Evolutionary conservation across 2,329 filamentous ascomycete species (phyloP).

Genomic region (Apiospora aurea): DNA sequence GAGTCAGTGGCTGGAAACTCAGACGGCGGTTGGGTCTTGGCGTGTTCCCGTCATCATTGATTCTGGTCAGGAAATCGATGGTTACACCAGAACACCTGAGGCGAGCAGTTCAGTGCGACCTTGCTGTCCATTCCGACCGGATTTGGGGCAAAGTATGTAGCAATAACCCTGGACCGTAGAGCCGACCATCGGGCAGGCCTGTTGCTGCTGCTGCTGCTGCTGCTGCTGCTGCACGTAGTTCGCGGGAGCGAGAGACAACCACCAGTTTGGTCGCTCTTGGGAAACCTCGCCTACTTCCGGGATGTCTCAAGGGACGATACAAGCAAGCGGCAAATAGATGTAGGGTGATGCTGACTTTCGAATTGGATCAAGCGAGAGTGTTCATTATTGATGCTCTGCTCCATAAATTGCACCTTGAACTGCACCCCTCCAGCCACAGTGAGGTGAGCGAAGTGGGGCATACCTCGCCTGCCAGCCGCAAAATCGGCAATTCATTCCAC

Average conservation of each 20-base stretch:
- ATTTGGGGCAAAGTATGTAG: not conserved
- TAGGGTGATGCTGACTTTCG: not conserved
- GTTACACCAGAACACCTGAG: not conserved
- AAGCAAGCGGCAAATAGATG: not conserved
- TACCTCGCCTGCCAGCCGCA: not conserved
- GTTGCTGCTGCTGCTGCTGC: too few relatives aligned
- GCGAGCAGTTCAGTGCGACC: not conserved
- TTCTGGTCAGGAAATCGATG: not conserved
- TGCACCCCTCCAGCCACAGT: constrained; percentile 3
- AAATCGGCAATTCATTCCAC: constrained; percentile 11
- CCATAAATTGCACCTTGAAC: not conserved
- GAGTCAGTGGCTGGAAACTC: not conserved
- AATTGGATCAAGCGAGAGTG: not conserved
- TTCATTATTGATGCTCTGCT: too few relatives aligned
- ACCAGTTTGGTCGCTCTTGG: not conserved
- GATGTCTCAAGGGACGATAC: not conserved
- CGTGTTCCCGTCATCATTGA: not conserved
- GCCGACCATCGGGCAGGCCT: not conserved
- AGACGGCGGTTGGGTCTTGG: not conserved
- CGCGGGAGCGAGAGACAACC: not conserved
- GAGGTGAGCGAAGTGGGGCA: not conserved
- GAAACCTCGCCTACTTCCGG: not conserved
- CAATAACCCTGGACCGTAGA: not conserved
- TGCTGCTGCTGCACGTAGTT: not conserved
- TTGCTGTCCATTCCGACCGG: not conserved